Evolutionary conservation across 2,329 filamentous ascomycete species (phyloP).

Genomic region (Geosmithia morbida): DNA sequence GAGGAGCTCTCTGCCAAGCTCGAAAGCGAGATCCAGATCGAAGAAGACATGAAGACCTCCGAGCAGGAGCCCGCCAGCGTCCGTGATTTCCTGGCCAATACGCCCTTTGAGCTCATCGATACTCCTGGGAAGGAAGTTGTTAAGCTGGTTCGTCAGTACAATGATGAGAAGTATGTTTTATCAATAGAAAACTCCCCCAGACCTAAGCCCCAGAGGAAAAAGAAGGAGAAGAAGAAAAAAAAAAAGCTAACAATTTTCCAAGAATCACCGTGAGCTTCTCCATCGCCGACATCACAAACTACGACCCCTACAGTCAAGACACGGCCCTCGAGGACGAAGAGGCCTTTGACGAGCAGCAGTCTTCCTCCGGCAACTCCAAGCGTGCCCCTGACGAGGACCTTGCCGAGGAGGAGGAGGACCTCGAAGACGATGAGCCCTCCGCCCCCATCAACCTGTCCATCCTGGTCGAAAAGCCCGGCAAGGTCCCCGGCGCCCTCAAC

Average conservation of each 20-base stretch:
- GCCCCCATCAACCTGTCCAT: slow-evolving; percentile 74
- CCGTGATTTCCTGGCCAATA: slow-evolving; percentile 78
- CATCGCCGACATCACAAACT: slow-evolving; percentile 24
- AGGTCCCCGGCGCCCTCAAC: slow-evolving; percentile 57
- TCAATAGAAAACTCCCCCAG: too few relatives aligned
- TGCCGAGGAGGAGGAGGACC: slow-evolving; percentile 39
- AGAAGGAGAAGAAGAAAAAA: too few relatives aligned
- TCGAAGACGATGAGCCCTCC: slow-evolving; percentile 32
- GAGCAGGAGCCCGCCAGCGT: slow-evolving; percentile 63
- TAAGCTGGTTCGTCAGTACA: slow-evolving; percentile 65
- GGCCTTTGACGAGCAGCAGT: slow-evolving; percentile 24
- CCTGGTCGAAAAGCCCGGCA: slow-evolving; percentile 73
- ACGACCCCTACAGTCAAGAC: slow-evolving; percentile 22
- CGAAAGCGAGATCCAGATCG: slow-evolving; percentile 68
- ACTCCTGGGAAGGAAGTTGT: slow-evolving; percentile 77
- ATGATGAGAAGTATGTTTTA: slow-evolving; percentile 65
- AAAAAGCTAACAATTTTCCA: slow-evolving; percentile 6
- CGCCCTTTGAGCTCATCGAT: slow-evolving; percentile 73
- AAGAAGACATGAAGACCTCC: slow-evolving; percentile 63
- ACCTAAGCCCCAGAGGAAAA: too few relatives aligned
- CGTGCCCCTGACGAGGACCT: slow-evolving; percentile 36
- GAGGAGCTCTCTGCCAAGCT: slow-evolving; percentile 78
- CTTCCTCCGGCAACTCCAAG: slow-evolving; percentile 39
- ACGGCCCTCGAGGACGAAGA: slow-evolving; percentile 23
- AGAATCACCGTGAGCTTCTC: slow-evolving; percentile 29